Conservation (phyloP, 257 asterid genomes). For the Cynanchum wilfordii region DNA sequence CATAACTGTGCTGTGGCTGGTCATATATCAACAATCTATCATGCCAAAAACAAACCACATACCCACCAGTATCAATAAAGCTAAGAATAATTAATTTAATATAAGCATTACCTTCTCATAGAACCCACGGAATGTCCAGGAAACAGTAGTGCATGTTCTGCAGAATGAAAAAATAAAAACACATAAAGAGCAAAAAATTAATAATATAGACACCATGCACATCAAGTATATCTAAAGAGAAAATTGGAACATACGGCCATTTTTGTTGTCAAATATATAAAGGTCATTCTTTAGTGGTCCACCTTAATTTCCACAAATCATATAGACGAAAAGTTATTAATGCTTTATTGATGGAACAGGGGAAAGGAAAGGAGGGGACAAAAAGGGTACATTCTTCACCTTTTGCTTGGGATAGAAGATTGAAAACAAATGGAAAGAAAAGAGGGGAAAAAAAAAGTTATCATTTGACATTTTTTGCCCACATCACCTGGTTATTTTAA, state of each 20-base stretch:
- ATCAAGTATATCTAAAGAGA: neutral
- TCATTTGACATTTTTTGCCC: too few species aligned
- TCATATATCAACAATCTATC: neutral
- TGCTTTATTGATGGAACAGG: neutral
- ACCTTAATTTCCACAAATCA: neutral
- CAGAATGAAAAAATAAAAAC: slow-evolving; percentile 23
- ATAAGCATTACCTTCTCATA: slow-evolving; percentile 73
- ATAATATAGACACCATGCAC: neutral
- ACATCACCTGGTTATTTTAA: neutral
- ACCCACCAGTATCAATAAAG: neutral
- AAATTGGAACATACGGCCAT: neutral
- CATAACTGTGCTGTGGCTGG: neutral
- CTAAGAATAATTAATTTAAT: slow-evolving; percentile 8
- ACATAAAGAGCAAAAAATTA: neutral
- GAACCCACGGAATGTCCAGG: slow-evolving; percentile 93
- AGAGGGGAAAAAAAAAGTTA: neutral
- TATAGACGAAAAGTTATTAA: neutral
- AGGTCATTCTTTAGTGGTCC: neutral
- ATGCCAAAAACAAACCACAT: neutral
- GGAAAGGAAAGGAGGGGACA: neutral
- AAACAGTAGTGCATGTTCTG: slow-evolving; percentile 97
- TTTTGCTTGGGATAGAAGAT: neutral
- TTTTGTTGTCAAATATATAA: neutral
- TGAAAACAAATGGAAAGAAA: neutral
- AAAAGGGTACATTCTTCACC: neutral